These are phyloP conservation scores for Hypericum androsaemum DNA, from an alignment of 345 rosid genomes.

Conservation along the genomic window DNA sequence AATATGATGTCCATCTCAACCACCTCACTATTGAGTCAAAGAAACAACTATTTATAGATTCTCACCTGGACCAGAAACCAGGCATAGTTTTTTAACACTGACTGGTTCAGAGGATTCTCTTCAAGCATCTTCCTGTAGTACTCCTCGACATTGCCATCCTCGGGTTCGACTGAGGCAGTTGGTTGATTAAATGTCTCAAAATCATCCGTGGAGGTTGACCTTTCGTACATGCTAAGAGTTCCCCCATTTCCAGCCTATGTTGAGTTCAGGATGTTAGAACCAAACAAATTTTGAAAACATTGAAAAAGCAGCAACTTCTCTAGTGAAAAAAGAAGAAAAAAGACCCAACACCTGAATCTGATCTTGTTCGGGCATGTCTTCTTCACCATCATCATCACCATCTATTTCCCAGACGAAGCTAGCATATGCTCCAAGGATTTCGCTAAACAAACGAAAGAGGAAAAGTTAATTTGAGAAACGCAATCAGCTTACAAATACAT, in stretches of 20 bases:
- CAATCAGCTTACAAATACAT: background rate
- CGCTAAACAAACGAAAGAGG: conserved; percentile 25
- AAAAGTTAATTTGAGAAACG: background rate
- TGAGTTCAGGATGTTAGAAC: conserved; percentile 1
- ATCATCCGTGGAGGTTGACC: conserved; percentile 1
- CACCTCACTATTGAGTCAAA: too few relatives aligned
- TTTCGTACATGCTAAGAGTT: background rate
- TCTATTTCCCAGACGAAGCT: conserved; percentile 56
- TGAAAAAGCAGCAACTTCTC: too few relatives aligned
- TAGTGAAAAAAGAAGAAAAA: too few relatives aligned
- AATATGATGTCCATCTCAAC: too few relatives aligned
- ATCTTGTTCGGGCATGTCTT: conserved; percentile 11
- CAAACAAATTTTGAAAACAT: background rate
- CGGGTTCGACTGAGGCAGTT: conserved; percentile 1
- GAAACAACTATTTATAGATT: background rate
- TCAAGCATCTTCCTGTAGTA: conserved; percentile 23
- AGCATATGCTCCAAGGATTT: conserved; percentile 68
- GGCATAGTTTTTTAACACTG: conserved; percentile 31
- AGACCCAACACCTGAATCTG: conserved; percentile 27
- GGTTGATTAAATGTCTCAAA: conserved; percentile 5
- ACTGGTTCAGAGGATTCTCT: conserved; percentile 25
- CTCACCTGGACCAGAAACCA: conserved; percentile 32
- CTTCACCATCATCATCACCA: conserved; percentile 16
- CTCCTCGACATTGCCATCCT: conserved; percentile 15
- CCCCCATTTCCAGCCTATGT: conserved; percentile 11